phyloP scores from a whole-genome alignment of 1,139 yeast genomes.

The Yamadazyma sp. region DNA sequence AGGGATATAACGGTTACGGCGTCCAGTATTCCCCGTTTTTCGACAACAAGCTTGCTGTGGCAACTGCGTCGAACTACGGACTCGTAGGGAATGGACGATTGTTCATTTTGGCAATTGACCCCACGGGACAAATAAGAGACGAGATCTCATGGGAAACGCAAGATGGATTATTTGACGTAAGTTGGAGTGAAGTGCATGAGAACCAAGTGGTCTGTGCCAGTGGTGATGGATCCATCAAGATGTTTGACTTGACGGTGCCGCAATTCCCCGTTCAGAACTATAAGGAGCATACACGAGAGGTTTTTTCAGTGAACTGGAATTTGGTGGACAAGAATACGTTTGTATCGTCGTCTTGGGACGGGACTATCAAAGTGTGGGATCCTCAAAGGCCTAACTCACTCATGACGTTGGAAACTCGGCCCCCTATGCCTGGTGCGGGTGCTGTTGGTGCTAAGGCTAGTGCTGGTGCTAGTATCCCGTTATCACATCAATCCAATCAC shows the following conservation, averaged over 20 bases:
- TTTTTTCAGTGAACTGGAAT: slow-evolving; percentile 88
- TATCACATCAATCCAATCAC: slow-evolving; percentile 29
- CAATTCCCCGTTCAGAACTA: slow-evolving; percentile 75
- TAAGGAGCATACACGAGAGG: slow-evolving; percentile 82
- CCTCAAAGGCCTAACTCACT: slow-evolving; percentile 63
- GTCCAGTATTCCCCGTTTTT: slow-evolving; percentile 89
- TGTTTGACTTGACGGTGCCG: slow-evolving; percentile 72
- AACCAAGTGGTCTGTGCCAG: slow-evolving; percentile 80
- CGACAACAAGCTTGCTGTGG: slow-evolving; percentile 87
- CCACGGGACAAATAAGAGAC: slow-evolving; percentile 58
- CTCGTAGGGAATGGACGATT: slow-evolving; percentile 91
- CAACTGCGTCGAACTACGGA: slow-evolving; percentile 90
- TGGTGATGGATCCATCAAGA: slow-evolving; percentile 86
- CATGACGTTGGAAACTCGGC: slow-evolving; percentile 49
- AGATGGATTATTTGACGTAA: slow-evolving; percentile 84
- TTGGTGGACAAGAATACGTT: slow-evolving; percentile 71
- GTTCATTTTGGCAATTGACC: slow-evolving; percentile 64
- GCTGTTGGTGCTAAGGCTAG: slow-evolving; percentile 24
- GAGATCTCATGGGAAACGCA: slow-evolving; percentile 80
- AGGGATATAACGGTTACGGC: slow-evolving; percentile 84
- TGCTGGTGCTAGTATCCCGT: slow-evolving; percentile 27
- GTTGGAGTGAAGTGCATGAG: slow-evolving; percentile 91
- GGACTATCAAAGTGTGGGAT: slow-evolving; percentile 72
- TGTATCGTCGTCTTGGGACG: slow-evolving; percentile 90
- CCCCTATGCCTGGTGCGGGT: slow-evolving; percentile 29